Percentiles rank a stretch among this genome's conserved stretches.
Conservation (phyloP, 1,139 yeast species). For the Taphrina communis region DNA sequence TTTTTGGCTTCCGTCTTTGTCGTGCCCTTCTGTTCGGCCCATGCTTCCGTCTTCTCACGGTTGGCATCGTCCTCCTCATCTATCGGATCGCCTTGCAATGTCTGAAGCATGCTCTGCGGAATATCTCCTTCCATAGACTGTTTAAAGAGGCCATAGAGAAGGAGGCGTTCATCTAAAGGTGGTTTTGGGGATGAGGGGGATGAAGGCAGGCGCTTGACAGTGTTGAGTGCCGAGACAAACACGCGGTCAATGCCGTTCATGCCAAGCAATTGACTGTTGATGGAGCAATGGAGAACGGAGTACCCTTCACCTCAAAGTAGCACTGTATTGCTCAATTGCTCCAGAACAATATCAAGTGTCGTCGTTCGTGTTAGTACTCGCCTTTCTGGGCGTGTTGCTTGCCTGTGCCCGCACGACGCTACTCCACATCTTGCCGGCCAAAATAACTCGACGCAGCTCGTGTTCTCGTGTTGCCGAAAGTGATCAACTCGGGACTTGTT, state of each 20-base stretch:
- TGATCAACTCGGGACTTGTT: no score
- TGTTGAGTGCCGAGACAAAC: conserved; percentile 78
- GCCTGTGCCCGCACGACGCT: not conserved
- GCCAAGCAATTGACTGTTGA: not conserved
- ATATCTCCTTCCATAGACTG: conserved; percentile 86
- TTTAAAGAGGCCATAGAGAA: conserved; percentile 79
- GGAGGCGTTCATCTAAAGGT: conserved; percentile 72
- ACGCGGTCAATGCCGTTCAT: conserved; percentile 62
- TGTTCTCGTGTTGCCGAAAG: no score
- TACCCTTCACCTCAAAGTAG: no score
- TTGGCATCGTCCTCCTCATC: conserved; percentile 58
- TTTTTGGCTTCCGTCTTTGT: conserved; percentile 76
- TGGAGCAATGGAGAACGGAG: not conserved
- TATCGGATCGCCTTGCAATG: conserved; percentile 61
- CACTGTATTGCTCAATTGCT: no score
- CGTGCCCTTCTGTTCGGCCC: conserved; percentile 77
- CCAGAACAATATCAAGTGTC: no score
- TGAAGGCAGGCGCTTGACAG: conserved; percentile 74
- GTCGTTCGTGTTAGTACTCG: no score
- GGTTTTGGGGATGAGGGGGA: conserved; percentile 69
- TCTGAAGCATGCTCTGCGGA: conserved; percentile 68
- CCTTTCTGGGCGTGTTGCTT: no score
- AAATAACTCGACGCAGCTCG: not conserved
- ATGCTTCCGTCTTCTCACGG: conserved; percentile 60
- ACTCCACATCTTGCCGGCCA: conserved; percentile 12